phyloP scores from a whole-genome alignment of 805 yeast species.

The Nakazawaea holstii region DNA sequence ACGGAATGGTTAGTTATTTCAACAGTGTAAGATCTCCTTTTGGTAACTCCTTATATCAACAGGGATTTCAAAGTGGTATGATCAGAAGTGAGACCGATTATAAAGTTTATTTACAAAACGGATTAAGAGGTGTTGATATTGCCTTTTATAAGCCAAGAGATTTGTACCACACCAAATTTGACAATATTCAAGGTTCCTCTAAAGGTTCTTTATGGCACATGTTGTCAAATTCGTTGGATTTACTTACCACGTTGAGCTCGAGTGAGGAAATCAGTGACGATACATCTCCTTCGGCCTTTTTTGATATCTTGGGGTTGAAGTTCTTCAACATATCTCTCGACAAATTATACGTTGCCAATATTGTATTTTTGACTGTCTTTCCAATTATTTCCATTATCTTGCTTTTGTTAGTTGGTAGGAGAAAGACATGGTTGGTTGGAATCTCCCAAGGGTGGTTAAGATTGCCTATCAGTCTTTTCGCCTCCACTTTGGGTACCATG shows the following conservation, averaged over 20 bases:
- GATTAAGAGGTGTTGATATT: constrained; percentile 81
- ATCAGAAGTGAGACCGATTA: constrained; percentile 85
- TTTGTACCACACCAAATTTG: constrained; percentile 74
- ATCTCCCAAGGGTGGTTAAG: constrained; percentile 42
- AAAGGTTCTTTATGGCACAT: constrained; percentile 79
- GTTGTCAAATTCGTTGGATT: constrained; percentile 66
- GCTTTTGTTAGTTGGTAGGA: constrained; percentile 37
- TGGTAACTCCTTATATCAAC: constrained; percentile 76
- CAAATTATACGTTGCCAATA: constrained; percentile 43
- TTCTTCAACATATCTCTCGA: constrained; percentile 51
- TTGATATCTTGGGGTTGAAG: constrained; percentile 56
- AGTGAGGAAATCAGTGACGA: constrained; percentile 28
- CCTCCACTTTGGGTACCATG: constrained; percentile 35
- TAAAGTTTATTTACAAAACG: constrained; percentile 58
- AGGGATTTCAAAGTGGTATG: constrained; percentile 71
- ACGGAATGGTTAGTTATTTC: constrained; percentile 57
- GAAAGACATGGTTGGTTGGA: constrained; percentile 41
- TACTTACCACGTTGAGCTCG: constrained; percentile 40
- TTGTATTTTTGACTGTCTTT: constrained; percentile 42
- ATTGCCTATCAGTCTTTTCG: constrained; percentile 50
- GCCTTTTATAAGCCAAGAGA: constrained; percentile 86
- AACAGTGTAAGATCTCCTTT: constrained; percentile 59
- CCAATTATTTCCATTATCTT: constrained; percentile 51
- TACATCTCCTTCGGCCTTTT: constrained; percentile 47
- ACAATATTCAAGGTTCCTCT: constrained; percentile 58